Conservation (phyloP, 805 yeast genomes). For the Saccharomyces paradoxus region DNA sequence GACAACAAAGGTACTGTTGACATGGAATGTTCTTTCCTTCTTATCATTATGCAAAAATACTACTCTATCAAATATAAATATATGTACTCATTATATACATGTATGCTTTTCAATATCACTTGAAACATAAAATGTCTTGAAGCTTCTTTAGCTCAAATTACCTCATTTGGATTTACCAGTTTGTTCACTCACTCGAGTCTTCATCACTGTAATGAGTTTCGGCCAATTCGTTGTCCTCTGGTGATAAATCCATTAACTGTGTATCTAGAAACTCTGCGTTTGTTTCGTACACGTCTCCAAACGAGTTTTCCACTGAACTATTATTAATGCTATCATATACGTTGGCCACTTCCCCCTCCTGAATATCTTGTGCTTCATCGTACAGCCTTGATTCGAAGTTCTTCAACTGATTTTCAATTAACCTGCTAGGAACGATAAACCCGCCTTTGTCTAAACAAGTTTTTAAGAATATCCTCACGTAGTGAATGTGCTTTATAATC, state of each 20-base stretch:
- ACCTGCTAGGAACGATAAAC: constrained; percentile 15
- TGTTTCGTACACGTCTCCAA: not conserved
- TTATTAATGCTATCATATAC: not conserved
- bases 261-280: not conserved
- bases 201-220: not conserved
- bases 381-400: constrained; percentile 17
- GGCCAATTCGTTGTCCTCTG: not conserved
- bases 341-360: not conserved
- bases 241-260: not conserved
- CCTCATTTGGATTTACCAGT: not conserved
- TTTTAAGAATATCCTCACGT: constrained; percentile 14
- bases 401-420: constrained; percentile 19
- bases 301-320: not conserved
- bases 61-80: not conserved
- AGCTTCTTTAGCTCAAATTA: not conserved
- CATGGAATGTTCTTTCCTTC: not conserved
- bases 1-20: not conserved
- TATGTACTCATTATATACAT: not conserved
- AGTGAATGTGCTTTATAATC: constrained; percentile 17
- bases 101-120: not conserved
- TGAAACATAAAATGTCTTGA: not conserved
- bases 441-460: constrained; percentile 13
- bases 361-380: not conserved
- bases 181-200: not conserved
- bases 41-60: not conserved